Evolutionary conservation across 306 rosid species (phyloP), one percentile per base, ranked within the genome.

Genomic region (Cicer pinnatifidum): DNA sequence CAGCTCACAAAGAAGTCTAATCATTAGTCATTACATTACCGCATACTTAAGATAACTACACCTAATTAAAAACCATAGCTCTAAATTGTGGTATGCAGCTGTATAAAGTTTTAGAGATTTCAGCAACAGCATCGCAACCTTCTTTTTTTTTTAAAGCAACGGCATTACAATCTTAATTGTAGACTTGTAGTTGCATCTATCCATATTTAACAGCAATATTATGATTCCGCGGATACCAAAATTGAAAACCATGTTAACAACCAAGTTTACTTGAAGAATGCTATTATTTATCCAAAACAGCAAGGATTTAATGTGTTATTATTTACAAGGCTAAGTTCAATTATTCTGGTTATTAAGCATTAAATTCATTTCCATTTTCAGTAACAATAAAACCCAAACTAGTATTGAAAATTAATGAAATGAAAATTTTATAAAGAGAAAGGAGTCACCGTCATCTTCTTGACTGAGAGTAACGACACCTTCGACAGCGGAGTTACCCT

Each of bases 391-490:
- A 23, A 65, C 6, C 9, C 13, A 65, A 56, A 47, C 1, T 12
- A 6, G 11, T 11, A 46, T 47, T 46, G 37, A 9, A 16, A 16
- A 43, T 15, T 57, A n/a, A 23, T 1, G n/a, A 33, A 76, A 45
- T 5, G 7, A 46, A 56, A 23, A 75, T 28, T 28, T 28, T 38
- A 9, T 9, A 10, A 76, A 44, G 48, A n/a, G 23, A 39, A 67
- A 20, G 62, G 16, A 59, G 33, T 16, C 0, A 91, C 97, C 97
- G 7, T 69, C 72, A 43, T 82, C 83, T 6, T 87, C 80, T 79
- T 91, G 97, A 66, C 84, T 72, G 73, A 91, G 82, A 15, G 89
- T 89, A 63, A 73, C 92, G 41, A 91, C 92, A 65, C 97, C 92
- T 82, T 89, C 96, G 12, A 88, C 97, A 10, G 7, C 12, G 69